These are phyloP conservation scores for Geranomyces variabilis DNA, from an alignment of 192 early-diverging fungal species.

Conservation along the genomic window DNA sequence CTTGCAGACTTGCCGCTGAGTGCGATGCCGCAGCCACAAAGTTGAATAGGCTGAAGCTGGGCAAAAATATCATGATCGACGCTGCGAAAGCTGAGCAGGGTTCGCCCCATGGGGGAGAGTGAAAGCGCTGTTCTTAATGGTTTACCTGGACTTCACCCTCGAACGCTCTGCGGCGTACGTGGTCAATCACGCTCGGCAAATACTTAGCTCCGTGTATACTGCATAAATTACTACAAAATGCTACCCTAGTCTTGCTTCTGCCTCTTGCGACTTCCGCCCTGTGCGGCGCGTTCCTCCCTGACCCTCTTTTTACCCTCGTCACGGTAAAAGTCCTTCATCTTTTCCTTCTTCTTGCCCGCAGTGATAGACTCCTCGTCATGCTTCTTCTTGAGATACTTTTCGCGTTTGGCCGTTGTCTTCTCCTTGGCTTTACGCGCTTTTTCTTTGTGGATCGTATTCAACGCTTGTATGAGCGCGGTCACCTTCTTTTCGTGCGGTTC, in stretches of 20 bases:
- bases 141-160: no score
- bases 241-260: slow-evolving; percentile 11
- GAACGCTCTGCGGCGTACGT: no score
- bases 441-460: slow-evolving; percentile 86
- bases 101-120: no score
- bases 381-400: slow-evolving; percentile 48
- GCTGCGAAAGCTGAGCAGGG: no score
- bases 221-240: no score
- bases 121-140: no score
- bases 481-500: slow-evolving; percentile 92
- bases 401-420: slow-evolving; percentile 54
- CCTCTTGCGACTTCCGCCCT: slow-evolving; percentile 32
- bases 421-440: slow-evolving; percentile 78
- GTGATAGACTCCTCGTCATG: slow-evolving; percentile 40
- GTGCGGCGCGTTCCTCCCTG: slow-evolving; percentile 29
- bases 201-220: no score
- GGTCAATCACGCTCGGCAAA: no score
- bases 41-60: slow-evolving; percentile 13
- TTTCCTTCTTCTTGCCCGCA: slow-evolving; percentile 40
- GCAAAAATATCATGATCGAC: no score
- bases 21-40: slow-evolving; percentile 3
- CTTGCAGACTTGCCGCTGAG: slow-evolving; percentile 6
- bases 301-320: slow-evolving; percentile 47
- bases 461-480: slow-evolving; percentile 77
- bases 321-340: slow-evolving; percentile 42